Percentiles rank a stretch among this genome's conserved stretches.
Conservation (phyloP, 2,329 filamentous ascomycete genomes). For the Phoma sp. region DNA sequence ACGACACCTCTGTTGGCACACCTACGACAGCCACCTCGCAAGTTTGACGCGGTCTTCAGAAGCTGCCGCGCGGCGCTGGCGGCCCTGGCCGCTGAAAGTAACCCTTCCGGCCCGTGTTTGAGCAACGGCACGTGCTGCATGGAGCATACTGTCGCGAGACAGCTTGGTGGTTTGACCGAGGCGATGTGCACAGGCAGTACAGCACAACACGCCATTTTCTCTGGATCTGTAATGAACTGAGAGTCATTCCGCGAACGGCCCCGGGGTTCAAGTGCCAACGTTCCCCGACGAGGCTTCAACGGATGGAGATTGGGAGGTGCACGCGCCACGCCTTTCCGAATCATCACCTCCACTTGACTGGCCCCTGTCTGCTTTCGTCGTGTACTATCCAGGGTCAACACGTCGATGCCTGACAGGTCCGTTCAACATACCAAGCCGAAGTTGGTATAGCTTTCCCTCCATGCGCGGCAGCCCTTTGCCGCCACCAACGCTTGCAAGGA, state of each 20-base stretch:
- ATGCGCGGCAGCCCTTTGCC: conserved; percentile 32
- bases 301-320: conserved; percentile 29
- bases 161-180: conserved; percentile 20
- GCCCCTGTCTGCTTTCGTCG: conserved; percentile 26
- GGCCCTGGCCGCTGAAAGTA: conserved; percentile 22
- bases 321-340: conserved; percentile 29
- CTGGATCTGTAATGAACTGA: conserved; percentile 17
- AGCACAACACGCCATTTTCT: conserved; percentile 25
- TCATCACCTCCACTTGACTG: conserved; percentile 26
- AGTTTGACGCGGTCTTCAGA: conserved; percentile 27
- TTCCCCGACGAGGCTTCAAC: conserved; percentile 30
- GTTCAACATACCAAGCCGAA: conserved; percentile 34
- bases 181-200: conserved; percentile 20
- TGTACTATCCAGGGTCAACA: conserved; percentile 26
- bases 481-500: conserved; percentile 42
- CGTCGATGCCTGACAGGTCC: conserved; percentile 34
- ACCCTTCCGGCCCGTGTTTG: conserved; percentile 23
- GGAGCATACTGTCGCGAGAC: conserved; percentile 23
- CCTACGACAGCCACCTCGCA: conserved; percentile 12
- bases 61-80: conserved; percentile 22
- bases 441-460: conserved; percentile 31
- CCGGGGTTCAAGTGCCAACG: conserved; percentile 31
- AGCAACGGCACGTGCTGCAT: conserved; percentile 26
- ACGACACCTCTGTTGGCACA: conserved; percentile 14
- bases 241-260: conserved; percentile 19